Evolutionary conservation across 139 green algal species (phyloP), one percentile per base, ranked within the genome.

Genomic region (Micractinium sp.): DNA sequence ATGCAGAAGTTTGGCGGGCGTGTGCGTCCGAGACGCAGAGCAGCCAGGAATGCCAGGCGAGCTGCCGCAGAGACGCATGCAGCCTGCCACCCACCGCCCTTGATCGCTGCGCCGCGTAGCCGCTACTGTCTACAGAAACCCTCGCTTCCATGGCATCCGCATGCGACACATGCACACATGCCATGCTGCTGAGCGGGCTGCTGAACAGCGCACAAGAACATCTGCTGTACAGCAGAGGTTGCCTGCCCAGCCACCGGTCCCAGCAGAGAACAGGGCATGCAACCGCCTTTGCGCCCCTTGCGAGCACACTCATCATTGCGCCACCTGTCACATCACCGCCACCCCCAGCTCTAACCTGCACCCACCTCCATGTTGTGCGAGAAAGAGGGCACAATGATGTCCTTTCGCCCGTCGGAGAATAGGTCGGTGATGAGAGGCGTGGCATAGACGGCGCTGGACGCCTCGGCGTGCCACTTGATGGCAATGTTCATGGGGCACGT

Each of bases 401-500:
- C 97, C 86, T 97, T 97, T 31, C 94, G 93, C 1, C 96, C 97
- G 89, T 99, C 98, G 67, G 92, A 95, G 91, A 95, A 97, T 36
- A 99, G 89, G 89, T 99, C 98, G 1, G 96, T 97, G 91, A 99
- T 98, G 33, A 99, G 89, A 0, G 98, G 98, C 0, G 98, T 99
- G 38, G 97, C 95, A 85, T 99, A 99, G 5, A 99, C 93, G 76
- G 90, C 95, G 38, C 92, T 96, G 39, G 85, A 93, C 3, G 96
- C 92, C 87, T 99, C 95, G 9, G 94, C 95, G 94, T 97, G 97
- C 98, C 98, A 99, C 67, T 91, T 91, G 76, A 99, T 89, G 60
- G 96, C 90, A 27, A 99, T 69, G 87, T 97, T 39, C 60, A 67
- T 63, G 41, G 61, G 80, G 63, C 89, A 91, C 36, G 85, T 36